Percentiles rank a stretch among this genome's conserved stretches.
phyloP scores from a whole-genome alignment of 495 filamentous ascomycete species.

The Hypoxylon lienhwacheense region DNA sequence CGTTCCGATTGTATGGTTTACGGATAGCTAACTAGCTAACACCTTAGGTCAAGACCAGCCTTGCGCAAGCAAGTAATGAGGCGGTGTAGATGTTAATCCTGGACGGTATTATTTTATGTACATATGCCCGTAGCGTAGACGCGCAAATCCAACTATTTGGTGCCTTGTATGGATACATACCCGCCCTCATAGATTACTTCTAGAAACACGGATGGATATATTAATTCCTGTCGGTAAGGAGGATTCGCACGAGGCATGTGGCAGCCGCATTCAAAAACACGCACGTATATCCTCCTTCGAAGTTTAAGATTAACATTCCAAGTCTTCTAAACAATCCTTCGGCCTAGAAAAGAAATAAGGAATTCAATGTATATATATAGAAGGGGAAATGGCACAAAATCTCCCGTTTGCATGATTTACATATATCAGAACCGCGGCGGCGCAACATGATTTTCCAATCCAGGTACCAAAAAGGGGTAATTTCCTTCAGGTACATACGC shows the following conservation, averaged over 20 bases:
- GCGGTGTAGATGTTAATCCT: conserved; percentile 21
- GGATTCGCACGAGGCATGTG: background rate
- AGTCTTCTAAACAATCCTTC: conserved; percentile 3
- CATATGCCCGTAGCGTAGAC: conserved; percentile 1
- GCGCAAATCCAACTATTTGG: conserved; percentile 17
- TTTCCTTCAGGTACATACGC: no score
- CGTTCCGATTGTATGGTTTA: conserved; percentile 26
- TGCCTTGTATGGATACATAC: background rate
- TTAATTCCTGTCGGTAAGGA: background rate
- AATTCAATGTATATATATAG: background rate
- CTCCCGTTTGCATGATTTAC: background rate
- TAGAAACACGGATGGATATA: conserved; percentile 11
- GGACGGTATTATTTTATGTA: conserved; percentile 3
- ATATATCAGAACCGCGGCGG: no score
- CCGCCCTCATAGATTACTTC: conserved; percentile 8
- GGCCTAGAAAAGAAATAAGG: conserved; percentile 3
- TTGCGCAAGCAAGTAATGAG: conserved; percentile 17
- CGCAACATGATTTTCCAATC: no score
- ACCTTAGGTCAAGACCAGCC: no score
- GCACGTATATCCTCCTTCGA: conserved; percentile 1
- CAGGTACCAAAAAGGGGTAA: no score
- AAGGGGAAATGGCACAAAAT: background rate
- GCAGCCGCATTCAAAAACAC: conserved; percentile 10
- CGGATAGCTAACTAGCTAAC: conserved; percentile 12
- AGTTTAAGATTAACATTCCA: no score